Evolutionary conservation across 768 basidiomycete genomes (phyloP).

Genomic region (Trametes sanguinea): DNA sequence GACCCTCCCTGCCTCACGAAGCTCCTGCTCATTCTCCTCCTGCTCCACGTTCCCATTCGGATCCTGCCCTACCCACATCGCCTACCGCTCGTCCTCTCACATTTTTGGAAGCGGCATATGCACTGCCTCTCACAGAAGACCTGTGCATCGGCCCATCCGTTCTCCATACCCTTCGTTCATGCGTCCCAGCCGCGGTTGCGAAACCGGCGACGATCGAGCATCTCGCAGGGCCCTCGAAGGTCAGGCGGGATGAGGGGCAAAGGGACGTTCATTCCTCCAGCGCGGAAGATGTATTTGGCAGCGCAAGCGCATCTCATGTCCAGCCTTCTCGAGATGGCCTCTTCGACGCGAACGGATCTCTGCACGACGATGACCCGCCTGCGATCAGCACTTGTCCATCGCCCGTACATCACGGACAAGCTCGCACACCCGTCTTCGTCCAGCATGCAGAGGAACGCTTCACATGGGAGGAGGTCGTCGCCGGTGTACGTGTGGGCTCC

Average conservation of each 20-base stretch:
- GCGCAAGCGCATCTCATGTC: not conserved
- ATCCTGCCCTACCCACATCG: not conserved
- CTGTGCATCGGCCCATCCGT: slow-evolving; percentile 29
- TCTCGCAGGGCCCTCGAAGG: slow-evolving; percentile 19
- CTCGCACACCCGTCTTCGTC: slow-evolving; percentile 47
- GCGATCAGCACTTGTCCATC: slow-evolving; percentile 53
- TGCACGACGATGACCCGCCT: slow-evolving; percentile 23
- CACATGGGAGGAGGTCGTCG: slow-evolving; percentile 63
- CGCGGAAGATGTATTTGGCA: slow-evolving; percentile 12
- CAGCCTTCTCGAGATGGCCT: not conserved
- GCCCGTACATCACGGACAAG: slow-evolving; percentile 33
- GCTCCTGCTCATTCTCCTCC: not conserved
- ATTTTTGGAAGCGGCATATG: slow-evolving; percentile 30
- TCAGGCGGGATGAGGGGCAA: slow-evolving; percentile 8
- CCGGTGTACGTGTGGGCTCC: slow-evolving; percentile 53
- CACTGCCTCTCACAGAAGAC: slow-evolving; percentile 34
- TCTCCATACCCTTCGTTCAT: slow-evolving; percentile 30
- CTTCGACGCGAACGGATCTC: not conserved
- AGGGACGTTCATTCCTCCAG: slow-evolving; percentile 4
- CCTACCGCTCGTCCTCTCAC: slow-evolving; percentile 3
- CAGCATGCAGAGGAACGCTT: slow-evolving; percentile 60
- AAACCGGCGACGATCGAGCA: slow-evolving; percentile 17
- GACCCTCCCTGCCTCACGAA: not conserved
- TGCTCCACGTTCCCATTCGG: not conserved
- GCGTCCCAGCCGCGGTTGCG: slow-evolving; percentile 33